These are phyloP conservation scores for Phytophthora meadii DNA, from an alignment of 352 stramenopile species.

Conservation along the genomic window DNA sequence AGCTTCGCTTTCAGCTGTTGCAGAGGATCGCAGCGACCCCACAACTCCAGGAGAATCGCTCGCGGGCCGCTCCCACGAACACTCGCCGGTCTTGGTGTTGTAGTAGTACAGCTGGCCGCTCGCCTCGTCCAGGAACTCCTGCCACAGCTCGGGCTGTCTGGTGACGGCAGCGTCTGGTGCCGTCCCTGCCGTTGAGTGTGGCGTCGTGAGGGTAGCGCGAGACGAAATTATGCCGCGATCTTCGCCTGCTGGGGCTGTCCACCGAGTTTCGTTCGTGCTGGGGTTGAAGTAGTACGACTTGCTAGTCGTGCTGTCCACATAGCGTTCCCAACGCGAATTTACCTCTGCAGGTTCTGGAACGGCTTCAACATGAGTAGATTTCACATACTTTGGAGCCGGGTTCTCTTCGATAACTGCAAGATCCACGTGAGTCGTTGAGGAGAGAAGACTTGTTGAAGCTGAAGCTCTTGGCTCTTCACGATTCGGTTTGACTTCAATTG, in stretches of 20 bases:
- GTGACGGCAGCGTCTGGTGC: conserved; percentile 12
- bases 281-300: conserved; percentile 70
- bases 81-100: conserved; percentile 66
- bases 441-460: background rate
- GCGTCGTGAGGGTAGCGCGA: background rate
- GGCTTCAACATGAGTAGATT: background rate
- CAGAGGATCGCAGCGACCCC: conserved; percentile 5
- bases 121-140: conserved; percentile 62
- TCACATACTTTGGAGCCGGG: background rate
- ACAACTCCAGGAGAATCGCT: conserved; percentile 13
- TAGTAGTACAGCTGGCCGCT: conserved; percentile 76
- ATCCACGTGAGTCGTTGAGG: conserved; percentile 6
- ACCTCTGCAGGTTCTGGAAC: background rate
- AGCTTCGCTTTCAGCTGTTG: conserved; percentile 18
- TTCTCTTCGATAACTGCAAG: conserved; percentile 12
- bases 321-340: conserved; percentile 54
- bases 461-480: background rate
- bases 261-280: conserved; percentile 46
- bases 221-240: conserved; percentile 29
- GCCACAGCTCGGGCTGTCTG: conserved; percentile 41
- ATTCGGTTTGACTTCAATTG: background rate
- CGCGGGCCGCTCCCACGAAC: conserved; percentile 57
- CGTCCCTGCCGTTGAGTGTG: background rate
- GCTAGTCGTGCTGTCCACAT: conserved; percentile 51
- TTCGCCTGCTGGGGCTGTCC: conserved; percentile 34